These are phyloP conservation scores for Exophiala phaeomuriformis DNA, from an alignment of 2,329 filamentous ascomycete genomes.

Conservation along the genomic window DNA sequence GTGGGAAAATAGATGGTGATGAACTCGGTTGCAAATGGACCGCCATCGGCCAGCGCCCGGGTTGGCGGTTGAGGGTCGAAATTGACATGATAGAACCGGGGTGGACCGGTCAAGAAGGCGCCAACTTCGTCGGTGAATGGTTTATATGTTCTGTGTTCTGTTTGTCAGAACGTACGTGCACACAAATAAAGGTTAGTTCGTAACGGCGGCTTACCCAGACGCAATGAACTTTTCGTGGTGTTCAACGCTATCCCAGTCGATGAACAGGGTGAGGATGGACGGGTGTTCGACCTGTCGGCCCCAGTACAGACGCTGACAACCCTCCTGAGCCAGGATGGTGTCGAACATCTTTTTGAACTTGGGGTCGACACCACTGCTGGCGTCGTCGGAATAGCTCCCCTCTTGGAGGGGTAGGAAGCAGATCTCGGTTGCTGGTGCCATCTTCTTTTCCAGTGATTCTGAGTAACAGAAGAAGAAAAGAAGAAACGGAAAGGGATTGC, in stretches of 20 bases:
- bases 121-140: constrained; percentile 8
- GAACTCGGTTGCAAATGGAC: constrained; percentile 24
- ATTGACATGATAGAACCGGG: constrained; percentile 22
- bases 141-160: constrained; percentile 5
- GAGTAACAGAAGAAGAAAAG: too few species aligned
- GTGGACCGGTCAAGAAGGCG: not conserved
- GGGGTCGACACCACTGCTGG: constrained; percentile 8
- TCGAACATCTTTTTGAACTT: constrained; percentile 19
- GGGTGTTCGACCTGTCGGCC: constrained; percentile 27
- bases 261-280: constrained; percentile 22
- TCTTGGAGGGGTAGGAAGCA: constrained; percentile 13
- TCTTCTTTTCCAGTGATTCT: not conserved
- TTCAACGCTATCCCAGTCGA: constrained; percentile 29
- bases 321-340: constrained; percentile 25
- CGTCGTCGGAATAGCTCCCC: constrained; percentile 1
- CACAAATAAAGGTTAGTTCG: too few species aligned
- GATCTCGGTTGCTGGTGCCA: constrained; percentile 16
- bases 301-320: constrained; percentile 24
- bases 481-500: too few species aligned
- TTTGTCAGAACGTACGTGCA: too few species aligned
- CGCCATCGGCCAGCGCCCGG: constrained; percentile 15
- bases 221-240: constrained; percentile 27
- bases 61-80: constrained; percentile 26
- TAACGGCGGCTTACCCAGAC: constrained; percentile 23
- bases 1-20: constrained; percentile 24